Evolutionary conservation across 768 basidiomycete genomes (phyloP), one percentile per base, ranked within the genome.

Genomic region (Dacryopinax primogenitus): DNA sequence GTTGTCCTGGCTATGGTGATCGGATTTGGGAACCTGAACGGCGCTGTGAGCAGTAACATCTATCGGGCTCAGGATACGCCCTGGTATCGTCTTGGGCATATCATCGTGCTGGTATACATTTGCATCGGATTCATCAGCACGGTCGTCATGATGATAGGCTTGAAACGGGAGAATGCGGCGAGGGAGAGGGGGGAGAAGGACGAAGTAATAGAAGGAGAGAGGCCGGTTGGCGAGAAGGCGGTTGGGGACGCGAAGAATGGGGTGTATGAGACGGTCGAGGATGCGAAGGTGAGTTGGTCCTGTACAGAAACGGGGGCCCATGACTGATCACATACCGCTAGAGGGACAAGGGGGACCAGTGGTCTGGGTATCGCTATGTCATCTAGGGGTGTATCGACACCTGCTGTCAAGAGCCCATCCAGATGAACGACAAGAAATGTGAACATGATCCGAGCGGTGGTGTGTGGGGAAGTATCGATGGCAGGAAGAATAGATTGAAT

Each of bases 291-390:
- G 30, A 3, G 51, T 30, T 39, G 12, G 37, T 39, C 37, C 37
- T 39, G 11, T 39, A 11, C n/a, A n/a, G n/a, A n/a, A n/a, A n/a
- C n/a, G n/a, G n/a, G n/a, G n/a, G n/a, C n/a, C n/a, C n/a, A n/a
- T n/a, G n/a, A n/a, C n/a, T n/a, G n/a, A n/a, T n/a, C n/a, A n/a
- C n/a, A n/a, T 6, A 2, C 3, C 3, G 23, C 9, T 30, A 58
- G 75, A 73, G 77, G 64, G 84, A 83, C 69, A 87, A 86, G 75
- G 87, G 86, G 1, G 86, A 89, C 73, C 74, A 75, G 51, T 88
- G 86, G 87, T 87, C 85, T 69, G 87, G 87, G 26, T 90, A 88
- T 72, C 77, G 84, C 69, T 90, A 89, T 73, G 82, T 76, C 16
- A 71, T 84, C 45, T 87, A 23, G 23, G 41, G n/a, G n/a, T n/a